Percentiles rank a stretch among this genome's conserved stretches.
Evolutionary conservation across 768 basidiomycete genomes (phyloP).

Genomic region (Lyophyllum atratum): DNA sequence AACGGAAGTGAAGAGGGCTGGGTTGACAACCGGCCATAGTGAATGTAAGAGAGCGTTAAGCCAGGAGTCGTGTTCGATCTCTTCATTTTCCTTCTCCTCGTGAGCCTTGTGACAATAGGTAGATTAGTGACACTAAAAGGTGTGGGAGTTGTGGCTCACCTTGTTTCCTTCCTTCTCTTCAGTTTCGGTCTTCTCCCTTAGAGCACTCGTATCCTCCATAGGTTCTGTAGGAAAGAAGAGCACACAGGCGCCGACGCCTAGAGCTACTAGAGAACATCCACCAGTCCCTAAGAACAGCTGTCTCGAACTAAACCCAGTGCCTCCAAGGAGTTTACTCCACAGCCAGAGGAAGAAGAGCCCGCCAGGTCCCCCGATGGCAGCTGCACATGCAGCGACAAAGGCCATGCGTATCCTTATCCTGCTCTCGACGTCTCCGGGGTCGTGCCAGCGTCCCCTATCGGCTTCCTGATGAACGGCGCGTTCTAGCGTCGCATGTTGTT

Average conservation of each 20-base stretch:
- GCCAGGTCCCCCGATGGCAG: slow-evolving; percentile 26
- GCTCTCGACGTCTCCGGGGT: slow-evolving; percentile 31
- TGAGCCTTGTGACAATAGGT: not conserved
- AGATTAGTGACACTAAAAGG: not conserved
- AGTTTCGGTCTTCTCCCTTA: not conserved
- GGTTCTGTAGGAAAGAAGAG: slow-evolving; percentile 5
- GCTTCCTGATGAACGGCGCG: slow-evolving; percentile 29
- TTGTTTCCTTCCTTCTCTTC: slow-evolving; percentile 4
- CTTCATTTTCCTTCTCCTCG: not conserved
- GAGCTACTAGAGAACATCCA: slow-evolving; percentile 27
- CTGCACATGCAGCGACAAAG: slow-evolving; percentile 29
- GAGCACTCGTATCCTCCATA: not conserved
- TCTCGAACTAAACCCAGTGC: slow-evolving; percentile 16
- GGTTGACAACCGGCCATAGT: slow-evolving; percentile 78
- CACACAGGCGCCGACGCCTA: slow-evolving; percentile 28
- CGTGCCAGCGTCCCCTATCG: slow-evolving; percentile 33
- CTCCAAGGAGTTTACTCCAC: slow-evolving; percentile 20
- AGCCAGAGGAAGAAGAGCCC: slow-evolving; percentile 24
- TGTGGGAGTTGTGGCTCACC: not conserved
- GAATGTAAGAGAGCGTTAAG: slow-evolving; percentile 61
- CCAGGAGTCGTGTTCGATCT: slow-evolving; percentile 51
- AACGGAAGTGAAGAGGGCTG: slow-evolving; percentile 57
- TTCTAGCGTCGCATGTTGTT: slow-evolving; percentile 29
- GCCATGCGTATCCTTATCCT: slow-evolving; percentile 31
- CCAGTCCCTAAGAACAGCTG: slow-evolving; percentile 21